Conservation (phyloP, 1,284 basidiomycete genomes). For the Malassezia psittaci region DNA sequence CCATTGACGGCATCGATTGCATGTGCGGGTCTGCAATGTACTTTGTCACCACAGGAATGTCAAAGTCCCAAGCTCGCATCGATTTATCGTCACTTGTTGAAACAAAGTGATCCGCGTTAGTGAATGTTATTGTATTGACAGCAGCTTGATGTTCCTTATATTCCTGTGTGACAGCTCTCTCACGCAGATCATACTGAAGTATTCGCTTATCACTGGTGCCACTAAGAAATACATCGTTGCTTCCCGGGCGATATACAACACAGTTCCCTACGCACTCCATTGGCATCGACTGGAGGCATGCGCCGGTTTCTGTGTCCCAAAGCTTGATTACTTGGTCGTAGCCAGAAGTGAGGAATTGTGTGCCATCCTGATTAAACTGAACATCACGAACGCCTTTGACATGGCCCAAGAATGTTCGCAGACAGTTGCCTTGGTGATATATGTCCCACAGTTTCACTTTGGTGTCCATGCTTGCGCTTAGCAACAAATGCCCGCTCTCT, state of each 20-base stretch:
- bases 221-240: conserved; percentile 89
- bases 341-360: conserved; percentile 76
- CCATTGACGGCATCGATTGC: conserved; percentile 98
- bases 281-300: conserved; percentile 86
- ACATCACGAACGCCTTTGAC: conserved; percentile 92
- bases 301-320: conserved; percentile 97
- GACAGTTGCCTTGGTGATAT: conserved; percentile 88
- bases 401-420: conserved; percentile 95
- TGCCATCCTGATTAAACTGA: conserved; percentile 84
- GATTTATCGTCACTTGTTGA: conserved; percentile 99
- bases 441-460: conserved; percentile 99
- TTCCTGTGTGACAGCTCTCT: conserved; percentile 88
- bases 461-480: conserved; percentile 94
- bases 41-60: conserved; percentile 98
- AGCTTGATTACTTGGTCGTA: conserved; percentile 96
- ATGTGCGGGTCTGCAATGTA: conserved; percentile 98
- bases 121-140: conserved; percentile 96
- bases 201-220: conserved; percentile 99
- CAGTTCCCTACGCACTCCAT: conserved; percentile 95
- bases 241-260: conserved; percentile 89
- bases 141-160: conserved; percentile 97
- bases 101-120: conserved; percentile 90
- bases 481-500: conserved; percentile 76
- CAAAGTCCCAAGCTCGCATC: conserved; percentile 79
- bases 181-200: conserved; percentile 92